Base-by-base conservation (phyloP, 331 rosid species). In the Cydonia oblonga region DNA sequence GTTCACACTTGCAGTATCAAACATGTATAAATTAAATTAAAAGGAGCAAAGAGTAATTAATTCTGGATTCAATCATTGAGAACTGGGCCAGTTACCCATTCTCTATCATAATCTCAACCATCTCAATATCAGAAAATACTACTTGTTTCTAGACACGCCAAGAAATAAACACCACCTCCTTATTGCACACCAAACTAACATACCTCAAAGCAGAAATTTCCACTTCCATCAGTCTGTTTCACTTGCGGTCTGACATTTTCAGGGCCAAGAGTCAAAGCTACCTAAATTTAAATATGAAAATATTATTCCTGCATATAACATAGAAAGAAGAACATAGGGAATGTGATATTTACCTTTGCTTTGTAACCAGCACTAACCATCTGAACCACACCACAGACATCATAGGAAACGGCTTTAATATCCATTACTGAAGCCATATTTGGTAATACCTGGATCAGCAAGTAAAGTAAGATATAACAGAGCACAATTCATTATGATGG, bases 201-300 rank as follows among this genome's bases (percentile, higher is more conserved):
- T 87, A 95, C 99, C 96, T 89, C 96, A 69, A 95, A 95, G 90
- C 97, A 95, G 84, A 95, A 95, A 19, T 82, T 84, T 75, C 99
- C 99, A 69, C 68, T 91, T 80, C 78, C 93, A 82, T 95, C 91
- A 23, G 93, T 88, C 71, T 77, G 89, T 75, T 88, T 88, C 81
- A 84, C 90, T 83, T 95, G 92, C 40, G 99, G 97, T 79, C 91
- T 88, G 78, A 88, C 90, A 82, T 87, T 95, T 78, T 88, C 96
- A 76, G 97, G 97, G 76, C 99, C 97, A 83, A 87, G 99, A 76
- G 99, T 95, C 96, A 95, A 78, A 84, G 96, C 97, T 73, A 95
- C 96, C 99, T 95, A 78, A 75, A 66, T 28, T 64, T 46, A 73
- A 28, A 72, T 20, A 65, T 64, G 60, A 26, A 70, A 22, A 23